phyloP scores from a whole-genome alignment of 495 filamentous ascomycete genomes.

The Letharia columbiana region DNA sequence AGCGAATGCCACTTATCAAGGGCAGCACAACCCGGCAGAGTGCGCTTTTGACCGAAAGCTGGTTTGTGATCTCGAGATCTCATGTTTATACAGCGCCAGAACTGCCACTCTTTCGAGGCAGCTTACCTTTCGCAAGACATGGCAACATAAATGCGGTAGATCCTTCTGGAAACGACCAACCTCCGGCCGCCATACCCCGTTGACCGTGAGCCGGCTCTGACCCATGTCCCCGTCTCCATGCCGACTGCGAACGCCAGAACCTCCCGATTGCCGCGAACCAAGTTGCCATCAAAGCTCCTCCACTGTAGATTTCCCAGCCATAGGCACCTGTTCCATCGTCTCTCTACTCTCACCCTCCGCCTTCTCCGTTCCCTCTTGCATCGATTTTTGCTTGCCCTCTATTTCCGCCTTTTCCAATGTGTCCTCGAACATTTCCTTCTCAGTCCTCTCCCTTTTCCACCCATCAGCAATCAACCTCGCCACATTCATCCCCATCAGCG shows the following conservation, averaged over 20 bases:
- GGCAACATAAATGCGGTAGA: too few species aligned
- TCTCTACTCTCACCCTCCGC: background rate
- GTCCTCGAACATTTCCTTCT: background rate
- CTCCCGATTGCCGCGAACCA: background rate
- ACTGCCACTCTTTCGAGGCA: too few species aligned
- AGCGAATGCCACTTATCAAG: too few species aligned
- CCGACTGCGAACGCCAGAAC: background rate
- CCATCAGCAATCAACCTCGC: conserved; percentile 67
- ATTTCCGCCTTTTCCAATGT: background rate
- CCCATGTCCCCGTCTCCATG: too few species aligned
- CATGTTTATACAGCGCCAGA: too few species aligned
- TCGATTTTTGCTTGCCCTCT: background rate
- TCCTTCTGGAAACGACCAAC: too few species aligned
- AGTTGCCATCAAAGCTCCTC: background rate
- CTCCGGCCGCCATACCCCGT: too few species aligned
- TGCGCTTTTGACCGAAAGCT: too few species aligned
- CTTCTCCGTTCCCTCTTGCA: background rate
- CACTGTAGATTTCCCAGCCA: background rate
- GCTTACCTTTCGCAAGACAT: too few species aligned
- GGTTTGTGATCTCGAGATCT: too few species aligned
- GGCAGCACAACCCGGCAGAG: too few species aligned
- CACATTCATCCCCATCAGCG: conserved; percentile 91
- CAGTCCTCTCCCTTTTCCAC: conserved; percentile 30
- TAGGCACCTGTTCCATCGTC: background rate
- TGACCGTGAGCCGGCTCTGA: background rate